Percentiles rank a stretch among this genome's conserved stretches.
Conservation (phyloP, 2,329 filamentous ascomycete species). For the Scedosporium boydii region DNA sequence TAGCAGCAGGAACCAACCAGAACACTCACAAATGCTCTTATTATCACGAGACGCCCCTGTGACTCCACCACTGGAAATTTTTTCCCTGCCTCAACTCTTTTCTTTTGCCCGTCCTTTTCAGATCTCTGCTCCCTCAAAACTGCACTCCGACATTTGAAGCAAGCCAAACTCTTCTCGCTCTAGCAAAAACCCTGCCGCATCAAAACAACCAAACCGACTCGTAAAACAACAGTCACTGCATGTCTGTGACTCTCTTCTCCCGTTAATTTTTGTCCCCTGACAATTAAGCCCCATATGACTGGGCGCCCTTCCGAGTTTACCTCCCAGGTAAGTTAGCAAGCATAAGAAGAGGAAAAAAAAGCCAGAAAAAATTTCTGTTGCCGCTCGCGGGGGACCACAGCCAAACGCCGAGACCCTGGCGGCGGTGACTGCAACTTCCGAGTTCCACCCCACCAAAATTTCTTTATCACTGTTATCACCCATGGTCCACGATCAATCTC, state of each 20-base stretch:
- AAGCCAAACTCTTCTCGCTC: neutral
- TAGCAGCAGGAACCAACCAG: constrained; percentile 3
- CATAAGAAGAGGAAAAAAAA: neutral
- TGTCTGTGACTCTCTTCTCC: neutral
- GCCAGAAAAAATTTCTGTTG: neutral
- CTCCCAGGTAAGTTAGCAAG: constrained; percentile 58
- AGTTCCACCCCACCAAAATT: neutral
- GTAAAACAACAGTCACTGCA: constrained; percentile 4
- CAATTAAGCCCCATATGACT: constrained; percentile 58
- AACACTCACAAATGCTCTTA: neutral
- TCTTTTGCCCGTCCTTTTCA: neutral
- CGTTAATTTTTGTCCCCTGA: constrained; percentile 1
- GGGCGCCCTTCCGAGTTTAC: constrained; percentile 77
- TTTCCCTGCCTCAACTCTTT: constrained; percentile 1
- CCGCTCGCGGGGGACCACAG: neutral
- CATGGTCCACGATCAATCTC: neutral
- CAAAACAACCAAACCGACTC: neutral
- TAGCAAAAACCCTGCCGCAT: neutral
- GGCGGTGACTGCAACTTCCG: neutral
- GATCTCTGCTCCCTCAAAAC: neutral
- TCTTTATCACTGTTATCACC: neutral
- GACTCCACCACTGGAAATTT: constrained; percentile 7
- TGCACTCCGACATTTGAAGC: neutral
- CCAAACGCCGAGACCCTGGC: neutral
- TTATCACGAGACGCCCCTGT: neutral